Base-by-base conservation (phyloP, 768 basidiomycete genomes). In the Lentinula sp. region DNA sequence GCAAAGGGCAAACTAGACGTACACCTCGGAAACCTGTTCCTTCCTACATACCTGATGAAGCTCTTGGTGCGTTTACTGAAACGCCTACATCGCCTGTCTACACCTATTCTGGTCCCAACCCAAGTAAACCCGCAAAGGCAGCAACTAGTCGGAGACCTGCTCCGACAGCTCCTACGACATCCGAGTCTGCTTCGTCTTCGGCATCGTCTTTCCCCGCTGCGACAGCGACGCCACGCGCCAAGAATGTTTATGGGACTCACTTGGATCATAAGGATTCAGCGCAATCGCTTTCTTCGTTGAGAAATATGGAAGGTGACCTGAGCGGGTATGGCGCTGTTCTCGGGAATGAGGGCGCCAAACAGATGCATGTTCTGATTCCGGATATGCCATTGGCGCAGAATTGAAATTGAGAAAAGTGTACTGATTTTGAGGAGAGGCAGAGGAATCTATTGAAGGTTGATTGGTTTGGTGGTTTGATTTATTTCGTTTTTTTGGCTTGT, bases 361-460 rank as follows among this genome's bases (percentile, higher is more conserved):
- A 59, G n/a, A 59, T 59, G 57, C 57, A 59, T 48, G 11, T 59
- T 21, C 34, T 59, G 57, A 59, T 59, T 49, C 57, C 57, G 18
- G 57, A 59, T 49, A 59, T 59, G 57, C 57, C 57, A 13, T 32
- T 59, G 23, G 13, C 43, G 15, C 57, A 59, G 34, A 18, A 49
- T 3, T 31, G 32, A 31, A 32, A 31, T n/a, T 51, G 28, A 15
- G 32, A 34, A 34, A 2, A 35, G 31, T n/a, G 31, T 2, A 11
- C n/a, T 43, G n/a, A 43, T 18, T 43, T 16, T 16, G 42, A 43
- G n/a, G 45, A 10, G n/a, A 3, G 21, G 5, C 18, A 11, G 15
- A 15, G n/a, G 15, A 45, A 16, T 5, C 15, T 48, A 48, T 48
- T 10, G 11, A 7, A 6, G 50, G 28, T 51, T 7, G 31, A 21